Evolutionary conservation across 306 rosid genomes (phyloP).

Genomic region (Fragaria vesca): DNA sequence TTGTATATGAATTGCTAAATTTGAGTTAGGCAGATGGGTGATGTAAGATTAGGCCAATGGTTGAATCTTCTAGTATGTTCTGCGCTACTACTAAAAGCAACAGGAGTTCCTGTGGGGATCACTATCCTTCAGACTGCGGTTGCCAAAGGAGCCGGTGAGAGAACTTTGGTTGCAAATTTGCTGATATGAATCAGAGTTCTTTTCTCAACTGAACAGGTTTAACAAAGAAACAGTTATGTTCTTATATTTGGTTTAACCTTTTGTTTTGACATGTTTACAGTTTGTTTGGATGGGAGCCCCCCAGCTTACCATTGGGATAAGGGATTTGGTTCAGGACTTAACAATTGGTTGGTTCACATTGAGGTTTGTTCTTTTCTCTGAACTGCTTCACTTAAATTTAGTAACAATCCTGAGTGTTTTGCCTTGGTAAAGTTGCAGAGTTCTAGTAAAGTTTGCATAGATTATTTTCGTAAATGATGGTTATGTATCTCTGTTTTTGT

Average conservation of each 20-base stretch:
- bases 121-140: slow-evolving; percentile 62
- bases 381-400: background rate
- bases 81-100: slow-evolving; percentile 42
- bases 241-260: background rate
- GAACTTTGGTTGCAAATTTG: slow-evolving; percentile 18
- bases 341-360: slow-evolving; percentile 75
- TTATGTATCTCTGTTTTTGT: background rate
- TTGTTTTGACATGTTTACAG: slow-evolving; percentile 43
- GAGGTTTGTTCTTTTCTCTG: slow-evolving; percentile 63
- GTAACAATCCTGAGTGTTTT: background rate
- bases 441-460: background rate
- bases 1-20: background rate
- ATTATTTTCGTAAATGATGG: background rate
- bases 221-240: background rate
- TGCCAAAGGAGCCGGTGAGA: slow-evolving; percentile 87
- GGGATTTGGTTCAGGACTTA: slow-evolving; percentile 76
- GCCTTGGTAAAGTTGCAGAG: background rate
- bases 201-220: background rate
- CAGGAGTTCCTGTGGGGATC: slow-evolving; percentile 59
- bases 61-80: slow-evolving; percentile 41
- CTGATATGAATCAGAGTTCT: background rate
- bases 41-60: slow-evolving; percentile 42
- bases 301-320: slow-evolving; percentile 83
- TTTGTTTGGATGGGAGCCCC: slow-evolving; percentile 95
- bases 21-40: slow-evolving; percentile 54